These are phyloP conservation scores for Tubosaeta sp. DNA, from an alignment of 768 basidiomycete genomes.

Conservation along the genomic window DNA sequence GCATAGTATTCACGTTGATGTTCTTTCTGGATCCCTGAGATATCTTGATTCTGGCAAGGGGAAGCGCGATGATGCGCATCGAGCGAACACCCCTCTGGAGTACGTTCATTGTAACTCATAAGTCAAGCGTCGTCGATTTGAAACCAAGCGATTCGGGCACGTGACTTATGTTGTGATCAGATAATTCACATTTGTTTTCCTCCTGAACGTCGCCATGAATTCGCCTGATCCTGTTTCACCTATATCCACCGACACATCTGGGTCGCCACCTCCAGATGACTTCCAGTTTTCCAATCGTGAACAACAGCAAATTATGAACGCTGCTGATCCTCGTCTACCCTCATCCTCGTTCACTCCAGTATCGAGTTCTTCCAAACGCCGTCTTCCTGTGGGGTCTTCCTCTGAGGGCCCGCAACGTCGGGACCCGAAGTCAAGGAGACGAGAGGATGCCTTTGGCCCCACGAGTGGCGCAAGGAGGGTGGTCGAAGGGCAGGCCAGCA, in stretches of 20 bases:
- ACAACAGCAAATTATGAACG: slow-evolving; percentile 22
- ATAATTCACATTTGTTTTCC: no score
- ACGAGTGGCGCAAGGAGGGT: slow-evolving; percentile 20
- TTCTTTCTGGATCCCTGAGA: slow-evolving; percentile 9
- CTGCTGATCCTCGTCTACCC: slow-evolving; percentile 18
- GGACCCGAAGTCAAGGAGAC: slow-evolving; percentile 48
- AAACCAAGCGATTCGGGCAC: slow-evolving; percentile 6
- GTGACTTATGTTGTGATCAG: no score
- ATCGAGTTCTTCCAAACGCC: slow-evolving; percentile 43
- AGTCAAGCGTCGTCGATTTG: not conserved
- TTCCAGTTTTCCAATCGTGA: slow-evolving; percentile 30
- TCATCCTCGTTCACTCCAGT: slow-evolving; percentile 18
- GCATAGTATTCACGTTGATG: slow-evolving; percentile 15
- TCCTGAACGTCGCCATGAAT: slow-evolving; percentile 25
- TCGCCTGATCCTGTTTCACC: slow-evolving; percentile 37
- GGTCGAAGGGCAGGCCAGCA: slow-evolving; percentile 20
- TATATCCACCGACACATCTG: slow-evolving; percentile 35
- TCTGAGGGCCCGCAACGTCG: slow-evolving; percentile 41
- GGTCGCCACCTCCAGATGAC: slow-evolving; percentile 35
- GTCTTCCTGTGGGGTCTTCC: slow-evolving; percentile 45
- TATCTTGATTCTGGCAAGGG: slow-evolving; percentile 29
- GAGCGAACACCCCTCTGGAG: slow-evolving; percentile 19
- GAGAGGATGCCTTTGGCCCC: slow-evolving; percentile 37
- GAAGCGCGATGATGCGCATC: slow-evolving; percentile 48
- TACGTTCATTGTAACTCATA: slow-evolving; percentile 9